Evolutionary conservation across 306 rosid species (phyloP), one percentile per base, ranked within the genome.

Genomic region (Astragalus glycyphyllos): DNA sequence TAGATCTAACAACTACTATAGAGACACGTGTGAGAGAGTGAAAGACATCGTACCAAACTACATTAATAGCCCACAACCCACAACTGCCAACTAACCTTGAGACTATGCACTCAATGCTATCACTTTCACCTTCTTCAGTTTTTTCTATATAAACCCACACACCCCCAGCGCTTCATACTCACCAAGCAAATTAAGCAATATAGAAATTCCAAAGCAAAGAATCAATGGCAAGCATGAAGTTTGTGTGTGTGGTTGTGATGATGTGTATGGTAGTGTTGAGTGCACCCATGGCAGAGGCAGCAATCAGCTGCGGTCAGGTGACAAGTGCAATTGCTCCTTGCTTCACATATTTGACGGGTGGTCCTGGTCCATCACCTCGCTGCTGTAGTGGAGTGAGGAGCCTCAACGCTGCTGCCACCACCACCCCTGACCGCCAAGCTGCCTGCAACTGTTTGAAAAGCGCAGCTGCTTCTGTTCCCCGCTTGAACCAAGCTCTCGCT

Each of bases 201-300:
- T 26, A 10, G n/a, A 40, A 40, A 35, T 40, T 40, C 45, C 45
- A 42, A 42, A 3, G 13, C n/a, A 42, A 42, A 42, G 13, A 10
- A 42, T 2, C 3, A 46, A 46, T 74, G 86, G 72, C 66, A 0
- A 40, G 54, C 35, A 6, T 65, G 29, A 55, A 77, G 80, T 2
- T 75, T 17, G 59, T 71, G 11, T 77, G 83, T 12, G 34, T 77
- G 51, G 61, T 78, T 38, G 45, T 74, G 2, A 13, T 79, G 11
- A 4, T 58, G 35, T 78, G 78, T 78, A 53, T 68, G 76, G 63
- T 31, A 0, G 42, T 81, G 17, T 9, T 64, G 8, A 40, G 64
- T 53, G 77, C 84, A 38, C 87, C 80, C 7, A 14, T 58, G 5
- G 83, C 75, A 1, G 60, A 71, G 5, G 86, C 86, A 8, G 80